Base-by-base conservation (phyloP, 306 rosid species). In the Betula pendula region DNA sequence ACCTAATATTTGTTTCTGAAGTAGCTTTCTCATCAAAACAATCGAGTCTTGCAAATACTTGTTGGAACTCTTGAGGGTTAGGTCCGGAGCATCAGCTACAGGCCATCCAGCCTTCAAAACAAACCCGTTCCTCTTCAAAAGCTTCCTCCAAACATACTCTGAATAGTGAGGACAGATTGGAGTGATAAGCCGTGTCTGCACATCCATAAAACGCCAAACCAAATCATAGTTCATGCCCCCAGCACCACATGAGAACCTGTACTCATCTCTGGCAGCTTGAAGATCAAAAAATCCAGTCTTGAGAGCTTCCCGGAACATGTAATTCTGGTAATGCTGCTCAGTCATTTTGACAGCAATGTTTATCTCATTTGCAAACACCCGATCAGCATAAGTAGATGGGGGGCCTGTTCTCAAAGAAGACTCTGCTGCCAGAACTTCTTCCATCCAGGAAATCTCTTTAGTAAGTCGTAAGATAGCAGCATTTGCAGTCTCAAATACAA, bases 141-240 rank as follows among this genome's bases (percentile, higher is more conserved):
- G 81, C 72, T 87, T 92, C 82, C 91, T 90, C 98, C 98, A 93
- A 53, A 91, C 84, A 80, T 85, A 86, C 75, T 93, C 98, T 13
- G 91, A 92, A 86, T 93, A 93, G 79, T 93, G 98, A 0, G 98
- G 98, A 79, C 98, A 93, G 44, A 93, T 90, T 72, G 98, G 98
- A 80, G 92, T 87, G 35, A 93, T 52, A 55, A 93, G 94, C 58
- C 98, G 91, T 6, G 98, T 93, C 80, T 93, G 98, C 80, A 88
- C 96, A 81, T 93, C 97, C 96, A 93, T 93, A 86, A 88, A 93
- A 27, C 76, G 96, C 89, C 82, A 78, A 65, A 93, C 90, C 52
- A 93, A 79, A 11, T 93, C 91, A 72, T 71, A 88, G 81, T 93
- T 93, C 85, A 73, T 80, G 67, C 98, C 98, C 14, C 87, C 90